Percentiles rank a stretch among this genome's conserved stretches.
Evolutionary conservation across 345 rosid species (phyloP).

Genomic region (Eutrema japonicum): DNA sequence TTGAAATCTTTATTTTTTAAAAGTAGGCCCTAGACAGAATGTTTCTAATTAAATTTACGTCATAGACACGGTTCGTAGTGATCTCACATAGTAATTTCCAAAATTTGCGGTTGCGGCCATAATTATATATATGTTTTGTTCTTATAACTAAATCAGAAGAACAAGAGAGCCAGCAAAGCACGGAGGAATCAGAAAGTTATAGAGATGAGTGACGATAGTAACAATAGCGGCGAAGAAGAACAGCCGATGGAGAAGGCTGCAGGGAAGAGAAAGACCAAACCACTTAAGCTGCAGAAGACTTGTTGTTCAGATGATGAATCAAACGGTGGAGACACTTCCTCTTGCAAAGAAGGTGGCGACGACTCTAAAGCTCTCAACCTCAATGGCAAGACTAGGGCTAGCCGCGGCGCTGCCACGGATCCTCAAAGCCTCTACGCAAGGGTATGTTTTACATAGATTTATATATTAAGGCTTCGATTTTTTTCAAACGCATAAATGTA

Average conservation of each 20-base stretch:
- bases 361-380: slow-evolving; percentile 47
- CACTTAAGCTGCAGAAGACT: slow-evolving; percentile 42
- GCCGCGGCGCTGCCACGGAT: slow-evolving; percentile 73
- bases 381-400: slow-evolving; percentile 68
- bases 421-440: slow-evolving; percentile 89
- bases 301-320: slow-evolving; percentile 64
- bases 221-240: slow-evolving; percentile 33
- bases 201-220: slow-evolving; percentile 49
- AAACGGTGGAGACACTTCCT: slow-evolving; percentile 49
- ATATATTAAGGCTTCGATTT: neutral
- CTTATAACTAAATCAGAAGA: slow-evolving; percentile 48
- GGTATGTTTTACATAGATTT: slow-evolving; percentile 43
- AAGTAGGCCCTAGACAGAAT: neutral
- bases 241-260: slow-evolving; percentile 2
- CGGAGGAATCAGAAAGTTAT: slow-evolving; percentile 49
- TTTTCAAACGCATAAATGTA: neutral
- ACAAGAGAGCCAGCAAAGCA: slow-evolving; percentile 48
- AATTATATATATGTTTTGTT: neutral
- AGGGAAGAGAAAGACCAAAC: slow-evolving; percentile 26
- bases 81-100: neutral
- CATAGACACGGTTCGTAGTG: neutral
- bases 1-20: neutral
- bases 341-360: slow-evolving; percentile 45
- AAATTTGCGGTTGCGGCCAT: neutral
- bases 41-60: neutral